phyloP scores from a whole-genome alignment of 805 yeast species.

The Kazachstania martiniae region DNA sequence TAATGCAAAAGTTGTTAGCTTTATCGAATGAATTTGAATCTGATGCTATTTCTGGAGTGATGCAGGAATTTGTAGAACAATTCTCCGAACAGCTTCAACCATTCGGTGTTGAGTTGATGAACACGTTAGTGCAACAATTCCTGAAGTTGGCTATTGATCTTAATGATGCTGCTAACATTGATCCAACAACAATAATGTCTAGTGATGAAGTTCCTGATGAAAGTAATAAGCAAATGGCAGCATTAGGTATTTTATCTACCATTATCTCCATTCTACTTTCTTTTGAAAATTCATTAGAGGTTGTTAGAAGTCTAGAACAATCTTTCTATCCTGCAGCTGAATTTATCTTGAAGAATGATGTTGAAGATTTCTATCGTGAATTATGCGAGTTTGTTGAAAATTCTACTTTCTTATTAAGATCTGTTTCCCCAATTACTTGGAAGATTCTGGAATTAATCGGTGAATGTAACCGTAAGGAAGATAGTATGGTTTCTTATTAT shows the following conservation, averaged over 20 bases:
- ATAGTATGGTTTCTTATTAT: constrained; percentile 49
- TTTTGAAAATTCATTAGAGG: constrained; percentile 66
- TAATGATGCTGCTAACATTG: constrained; percentile 44
- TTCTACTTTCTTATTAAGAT: constrained; percentile 48
- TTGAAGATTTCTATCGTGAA: constrained; percentile 69
- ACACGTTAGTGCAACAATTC: constrained; percentile 62
- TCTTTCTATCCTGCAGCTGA: constrained; percentile 60
- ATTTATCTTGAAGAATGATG: constrained; percentile 50
- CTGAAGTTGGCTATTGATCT: constrained; percentile 58
- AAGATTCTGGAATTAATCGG: constrained; percentile 44
- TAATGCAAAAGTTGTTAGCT: constrained; percentile 68
- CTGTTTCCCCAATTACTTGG: constrained; percentile 69
- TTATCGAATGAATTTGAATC: constrained; percentile 75
- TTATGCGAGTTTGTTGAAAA: constrained; percentile 65
- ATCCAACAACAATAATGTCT: constrained; percentile 29
- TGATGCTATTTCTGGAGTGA: constrained; percentile 78
- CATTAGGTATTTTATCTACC: constrained; percentile 70
- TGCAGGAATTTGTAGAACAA: constrained; percentile 90
- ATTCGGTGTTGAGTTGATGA: constrained; percentile 63
- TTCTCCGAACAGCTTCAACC: constrained; percentile 87
- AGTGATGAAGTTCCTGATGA: constrained; percentile 30
- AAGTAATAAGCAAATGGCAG: constrained; percentile 72
- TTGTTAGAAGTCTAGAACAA: constrained; percentile 53
- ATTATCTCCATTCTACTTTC: constrained; percentile 72
- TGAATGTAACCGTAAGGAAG: constrained; percentile 24